These are phyloP conservation scores for Schizonepeta tenuifolia DNA, from an alignment of 257 asterid species.

Conservation along the genomic window DNA sequence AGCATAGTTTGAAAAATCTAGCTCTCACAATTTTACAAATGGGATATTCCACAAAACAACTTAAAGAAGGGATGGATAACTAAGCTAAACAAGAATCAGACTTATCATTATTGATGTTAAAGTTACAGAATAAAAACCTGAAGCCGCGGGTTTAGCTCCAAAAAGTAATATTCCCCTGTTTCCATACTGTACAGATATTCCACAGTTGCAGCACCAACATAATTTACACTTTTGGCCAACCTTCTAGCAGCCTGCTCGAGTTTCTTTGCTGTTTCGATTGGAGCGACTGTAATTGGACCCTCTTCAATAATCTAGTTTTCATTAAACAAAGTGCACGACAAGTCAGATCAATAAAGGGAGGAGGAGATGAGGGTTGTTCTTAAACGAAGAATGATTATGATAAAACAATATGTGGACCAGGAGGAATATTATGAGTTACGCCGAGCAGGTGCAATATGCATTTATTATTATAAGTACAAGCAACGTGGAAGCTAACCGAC, in stretches of 20 bases:
- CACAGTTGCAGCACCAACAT: conserved; percentile 98
- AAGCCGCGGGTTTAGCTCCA: conserved; percentile 97
- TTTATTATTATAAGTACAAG: background rate
- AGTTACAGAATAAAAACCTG: conserved; percentile 60
- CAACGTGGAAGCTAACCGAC: conserved; percentile 53
- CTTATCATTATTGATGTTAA: conserved; percentile 10
- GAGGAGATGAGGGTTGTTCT: conserved; percentile 14
- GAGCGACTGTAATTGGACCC: conserved; percentile 99
- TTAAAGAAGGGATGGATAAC: conserved; percentile 26
- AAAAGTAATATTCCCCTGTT: conserved; percentile 94
- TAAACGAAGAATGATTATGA: conserved; percentile 15
- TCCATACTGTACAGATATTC: conserved; percentile 99
- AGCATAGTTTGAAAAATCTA: conserved; percentile 17
- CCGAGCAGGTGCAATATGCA: background rate
- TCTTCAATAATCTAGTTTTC: conserved; percentile 87
- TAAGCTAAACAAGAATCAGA: conserved; percentile 19
- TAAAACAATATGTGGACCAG: conserved; percentile 16
- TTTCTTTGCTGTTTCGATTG: conserved; percentile 75
- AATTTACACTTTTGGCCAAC: conserved; percentile 91
- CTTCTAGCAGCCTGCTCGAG: conserved; percentile 99
- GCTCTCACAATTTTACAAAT: conserved; percentile 7
- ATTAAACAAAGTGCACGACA: conserved; percentile 23
- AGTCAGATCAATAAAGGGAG: conserved; percentile 8
- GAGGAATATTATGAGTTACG: conserved; percentile 16
- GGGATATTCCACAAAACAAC: conserved; percentile 14